Evolutionary conservation across 352 stramenopile species (phyloP).

Genomic region (Pelagophyceae sp.): DNA sequence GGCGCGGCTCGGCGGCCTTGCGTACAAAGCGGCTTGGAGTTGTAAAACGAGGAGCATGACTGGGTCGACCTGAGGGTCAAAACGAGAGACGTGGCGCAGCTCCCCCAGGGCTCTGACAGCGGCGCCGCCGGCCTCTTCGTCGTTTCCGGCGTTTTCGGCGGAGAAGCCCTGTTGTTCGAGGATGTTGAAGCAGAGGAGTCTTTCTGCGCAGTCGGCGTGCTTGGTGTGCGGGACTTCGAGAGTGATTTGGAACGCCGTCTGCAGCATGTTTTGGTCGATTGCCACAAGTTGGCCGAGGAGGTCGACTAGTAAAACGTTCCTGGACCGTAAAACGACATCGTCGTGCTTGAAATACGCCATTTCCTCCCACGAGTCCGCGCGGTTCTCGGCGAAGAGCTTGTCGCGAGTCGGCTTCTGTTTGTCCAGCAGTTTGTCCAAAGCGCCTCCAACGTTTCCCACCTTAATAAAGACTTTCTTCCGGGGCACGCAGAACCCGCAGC

Average conservation of each 20-base stretch:
- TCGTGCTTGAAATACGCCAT: too few relatives aligned
- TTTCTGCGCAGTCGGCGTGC: too few relatives aligned
- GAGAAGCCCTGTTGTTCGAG: conserved; percentile 2
- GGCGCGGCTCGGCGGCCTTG: too few relatives aligned
- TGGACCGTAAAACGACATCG: too few relatives aligned
- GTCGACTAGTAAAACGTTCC: background rate
- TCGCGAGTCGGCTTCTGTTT: background rate
- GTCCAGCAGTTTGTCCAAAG: background rate
- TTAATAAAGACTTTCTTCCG: background rate
- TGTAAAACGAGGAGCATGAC: too few relatives aligned
- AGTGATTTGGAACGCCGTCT: background rate
- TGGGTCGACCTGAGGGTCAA: too few relatives aligned
- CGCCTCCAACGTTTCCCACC: background rate
- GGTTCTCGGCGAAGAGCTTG: background rate
- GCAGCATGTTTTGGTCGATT: background rate
- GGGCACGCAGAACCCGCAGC: background rate
- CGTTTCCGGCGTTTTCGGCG: too few relatives aligned
- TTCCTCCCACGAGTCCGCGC: background rate
- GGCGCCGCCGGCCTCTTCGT: background rate
- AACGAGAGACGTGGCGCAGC: too few relatives aligned
- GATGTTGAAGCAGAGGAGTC: conserved; percentile 7
- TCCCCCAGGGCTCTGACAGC: too few relatives aligned
- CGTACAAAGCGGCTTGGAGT: too few relatives aligned
- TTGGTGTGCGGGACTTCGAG: background rate
- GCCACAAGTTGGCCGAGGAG: background rate